These are phyloP conservation scores for Nicotiana undulata DNA, from an alignment of 257 asterid genomes.

Conservation along the genomic window DNA sequence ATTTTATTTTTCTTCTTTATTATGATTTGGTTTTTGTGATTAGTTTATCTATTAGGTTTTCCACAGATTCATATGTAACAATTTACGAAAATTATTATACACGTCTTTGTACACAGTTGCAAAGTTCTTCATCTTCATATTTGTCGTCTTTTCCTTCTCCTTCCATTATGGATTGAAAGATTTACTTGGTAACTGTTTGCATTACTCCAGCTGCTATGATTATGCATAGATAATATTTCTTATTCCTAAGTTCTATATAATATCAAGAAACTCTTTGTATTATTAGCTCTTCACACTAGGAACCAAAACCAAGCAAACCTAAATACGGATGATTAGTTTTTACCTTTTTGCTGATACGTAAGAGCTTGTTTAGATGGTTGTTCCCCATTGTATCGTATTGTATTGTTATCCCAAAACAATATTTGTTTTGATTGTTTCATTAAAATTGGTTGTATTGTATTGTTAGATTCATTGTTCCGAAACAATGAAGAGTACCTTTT, in stretches of 20 bases:
- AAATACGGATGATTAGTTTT: background rate
- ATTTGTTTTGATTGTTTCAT: too few species aligned
- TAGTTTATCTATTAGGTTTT: background rate
- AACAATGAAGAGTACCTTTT: too few species aligned
- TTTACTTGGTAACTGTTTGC: background rate
- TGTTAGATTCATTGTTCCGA: too few species aligned
- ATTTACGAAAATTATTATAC: background rate
- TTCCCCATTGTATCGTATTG: too few species aligned
- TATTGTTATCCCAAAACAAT: too few species aligned
- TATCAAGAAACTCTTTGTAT: background rate
- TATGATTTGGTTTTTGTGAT: background rate
- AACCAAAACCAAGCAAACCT: background rate
- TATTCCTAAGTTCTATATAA: background rate
- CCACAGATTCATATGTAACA: conserved; percentile 9
- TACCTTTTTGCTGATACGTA: background rate
- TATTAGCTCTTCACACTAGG: background rate
- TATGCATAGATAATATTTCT: background rate
- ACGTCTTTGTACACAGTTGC: background rate
- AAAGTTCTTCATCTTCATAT: background rate
- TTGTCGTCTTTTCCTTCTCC: background rate
- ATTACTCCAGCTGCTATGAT: background rate
- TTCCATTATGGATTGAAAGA: background rate
- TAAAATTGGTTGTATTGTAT: too few species aligned
- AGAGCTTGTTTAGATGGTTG: too few species aligned
- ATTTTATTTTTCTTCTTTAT: background rate